Evolutionary conservation across 305 asterid genomes (phyloP), one percentile per base, ranked within the genome.

Genomic region (Fraxinus platypoda): DNA sequence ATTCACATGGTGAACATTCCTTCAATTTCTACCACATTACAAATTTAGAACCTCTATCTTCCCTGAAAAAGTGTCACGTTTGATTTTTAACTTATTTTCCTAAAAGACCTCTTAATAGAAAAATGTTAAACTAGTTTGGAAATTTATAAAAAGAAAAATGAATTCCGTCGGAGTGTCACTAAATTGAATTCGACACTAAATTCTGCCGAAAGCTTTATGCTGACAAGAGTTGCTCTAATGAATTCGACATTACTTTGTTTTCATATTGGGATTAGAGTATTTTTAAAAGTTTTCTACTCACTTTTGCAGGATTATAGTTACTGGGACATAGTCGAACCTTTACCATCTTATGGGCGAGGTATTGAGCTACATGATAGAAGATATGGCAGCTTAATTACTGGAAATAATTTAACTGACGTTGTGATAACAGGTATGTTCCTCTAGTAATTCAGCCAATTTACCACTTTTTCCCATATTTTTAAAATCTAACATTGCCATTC

Each of bases 301-400:
- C 70, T 68, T 84, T 75, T 84, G 84, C 91, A 96, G 99, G 95
- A 94, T 70, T 86, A 85, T 31, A 71, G 43, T 77, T 93, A 89
- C 28, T 94, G 98, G 99, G 98, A 93, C 74, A 73, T 94, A 21
- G 87, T 93, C 68, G 98, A 89, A 12, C 94, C 98, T 34, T 34
- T 34, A 34, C 38, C 38, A 34, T 34, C 38, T 34, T 34, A 34
- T 3, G 98, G 99, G 59, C 92, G 93, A 87, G 95, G 94, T 82
- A 91, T 93, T 34, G 99, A 96, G 82, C 87, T 87, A 72, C 87
- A 94, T 2, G 98, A 97, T 77, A 84, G 88, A 86, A 88, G 97
- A 86, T 96, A 96, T 83, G 94, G 97, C 23, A 93, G 98, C 87
- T 87, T 96, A 85, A 92, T 96, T 79, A 86, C 84, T 8, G 99